These are phyloP conservation scores for Chaetomiaceae sp. DNA, from an alignment of 2,329 filamentous ascomycete genomes.

Conservation along the genomic window DNA sequence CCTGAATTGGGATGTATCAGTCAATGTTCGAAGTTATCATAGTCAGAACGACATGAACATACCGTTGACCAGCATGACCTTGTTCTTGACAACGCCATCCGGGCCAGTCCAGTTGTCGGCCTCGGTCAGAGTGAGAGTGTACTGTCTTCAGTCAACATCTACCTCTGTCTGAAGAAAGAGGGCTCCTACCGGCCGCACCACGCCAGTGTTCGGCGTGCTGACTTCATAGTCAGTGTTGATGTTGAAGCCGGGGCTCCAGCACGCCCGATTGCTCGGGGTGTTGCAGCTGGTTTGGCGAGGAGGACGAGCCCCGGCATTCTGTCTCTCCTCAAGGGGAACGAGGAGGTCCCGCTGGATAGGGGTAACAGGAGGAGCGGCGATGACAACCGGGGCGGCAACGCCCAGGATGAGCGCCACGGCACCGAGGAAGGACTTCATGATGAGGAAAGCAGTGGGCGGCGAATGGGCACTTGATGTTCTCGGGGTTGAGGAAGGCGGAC, in stretches of 20 bases:
- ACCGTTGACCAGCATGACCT: constrained; percentile 47
- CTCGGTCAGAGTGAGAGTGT: constrained; percentile 29
- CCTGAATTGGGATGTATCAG: constrained; percentile 2
- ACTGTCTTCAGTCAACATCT: constrained; percentile 19
- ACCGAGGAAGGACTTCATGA: constrained; percentile 22
- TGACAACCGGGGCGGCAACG: constrained; percentile 17
- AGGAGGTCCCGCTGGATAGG: constrained; percentile 12
- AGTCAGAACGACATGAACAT: constrained; percentile 31
- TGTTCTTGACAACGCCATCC: constrained; percentile 29
- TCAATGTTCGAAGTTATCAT: constrained; percentile 19
- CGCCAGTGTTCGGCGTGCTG: constrained; percentile 25
- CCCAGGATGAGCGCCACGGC: constrained; percentile 19
- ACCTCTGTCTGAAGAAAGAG: not conserved
- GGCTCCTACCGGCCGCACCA: constrained; percentile 19
- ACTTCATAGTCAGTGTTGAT: constrained; percentile 32
- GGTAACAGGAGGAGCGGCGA: constrained; percentile 17
- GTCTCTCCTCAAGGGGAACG: constrained; percentile 1
- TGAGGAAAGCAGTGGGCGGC: not conserved
- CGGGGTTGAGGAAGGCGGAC: too few relatives aligned
- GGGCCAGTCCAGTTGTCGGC: constrained; percentile 29
- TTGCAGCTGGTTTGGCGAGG: constrained; percentile 23
- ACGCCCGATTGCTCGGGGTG: constrained; percentile 28
- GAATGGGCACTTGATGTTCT: too few relatives aligned
- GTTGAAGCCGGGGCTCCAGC: constrained; percentile 28
- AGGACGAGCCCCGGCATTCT: not conserved